Percentiles rank a stretch among this genome's conserved stretches.
phyloP scores from a whole-genome alignment of 345 rosid genomes.

The Salix viminalis region DNA sequence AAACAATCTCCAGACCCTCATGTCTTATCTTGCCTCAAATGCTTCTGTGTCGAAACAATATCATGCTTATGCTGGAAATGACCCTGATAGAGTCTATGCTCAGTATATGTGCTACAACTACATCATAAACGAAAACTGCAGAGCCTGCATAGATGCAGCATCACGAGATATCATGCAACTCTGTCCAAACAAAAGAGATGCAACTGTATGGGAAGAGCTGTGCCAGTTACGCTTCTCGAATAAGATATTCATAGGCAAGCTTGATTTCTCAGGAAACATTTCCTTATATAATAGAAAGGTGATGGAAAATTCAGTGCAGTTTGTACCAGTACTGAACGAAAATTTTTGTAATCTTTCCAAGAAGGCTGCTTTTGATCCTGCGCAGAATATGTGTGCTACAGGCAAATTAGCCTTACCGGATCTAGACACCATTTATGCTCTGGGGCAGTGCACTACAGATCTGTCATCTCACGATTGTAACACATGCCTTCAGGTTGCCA shows the following conservation, averaged over 20 bases:
- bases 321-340: conserved; percentile 11
- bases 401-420: neutral
- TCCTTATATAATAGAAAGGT: conserved; percentile 7
- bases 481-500: conserved; percentile 30
- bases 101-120: conserved; percentile 38
- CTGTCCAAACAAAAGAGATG: conserved; percentile 25
- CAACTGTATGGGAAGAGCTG: conserved; percentile 31
- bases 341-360: conserved; percentile 20
- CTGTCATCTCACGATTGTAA: conserved; percentile 28
- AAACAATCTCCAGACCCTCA: conserved; percentile 4
- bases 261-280: conserved; percentile 26
- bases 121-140: conserved; percentile 7
- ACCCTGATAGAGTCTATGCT: conserved; percentile 15
- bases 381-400: conserved; percentile 10
- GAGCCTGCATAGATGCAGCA: conserved; percentile 16
- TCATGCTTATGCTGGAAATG: conserved; percentile 17
- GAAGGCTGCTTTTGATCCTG: conserved; percentile 13
- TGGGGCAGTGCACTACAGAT: conserved; percentile 36
- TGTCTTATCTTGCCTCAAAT: neutral
- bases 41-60: conserved; percentile 14
- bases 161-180: conserved; percentile 14
- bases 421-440: conserved; percentile 19
- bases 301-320: conserved; percentile 16
- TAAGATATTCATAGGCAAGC: conserved; percentile 20
- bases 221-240: conserved; percentile 37